Conservation (phyloP, 2,329 filamentous ascomycete genomes). For the Drechslerella stenobrocha region DNA sequence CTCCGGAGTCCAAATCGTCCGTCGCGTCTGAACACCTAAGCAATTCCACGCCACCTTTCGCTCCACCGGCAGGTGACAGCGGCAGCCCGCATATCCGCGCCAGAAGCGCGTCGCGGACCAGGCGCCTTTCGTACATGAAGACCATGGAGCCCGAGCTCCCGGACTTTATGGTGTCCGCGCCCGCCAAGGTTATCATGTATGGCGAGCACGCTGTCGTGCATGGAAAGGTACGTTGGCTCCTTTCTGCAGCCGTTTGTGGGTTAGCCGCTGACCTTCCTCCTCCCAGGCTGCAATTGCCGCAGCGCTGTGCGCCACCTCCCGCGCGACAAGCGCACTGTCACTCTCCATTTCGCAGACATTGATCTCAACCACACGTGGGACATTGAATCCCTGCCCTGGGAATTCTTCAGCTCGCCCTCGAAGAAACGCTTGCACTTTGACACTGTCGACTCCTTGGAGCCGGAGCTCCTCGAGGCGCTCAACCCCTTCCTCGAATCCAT, state of each 20-base stretch:
- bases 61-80: conserved; percentile 14
- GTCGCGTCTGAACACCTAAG: conserved; percentile 34
- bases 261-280: neutral
- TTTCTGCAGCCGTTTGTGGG: neutral
- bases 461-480: conserved; percentile 76
- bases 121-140: conserved; percentile 53
- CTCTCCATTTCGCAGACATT: conserved; percentile 87
- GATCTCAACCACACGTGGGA: conserved; percentile 89
- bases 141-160: conserved; percentile 69
- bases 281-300: conserved; percentile 83
- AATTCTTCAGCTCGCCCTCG: conserved; percentile 71
- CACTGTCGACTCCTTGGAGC: conserved; percentile 78
- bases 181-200: conserved; percentile 97
- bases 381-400: conserved; percentile 89
- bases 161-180: conserved; percentile 95
- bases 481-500: conserved; percentile 75
- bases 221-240: conserved; percentile 70
- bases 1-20: conserved; percentile 14
- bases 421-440: conserved; percentile 98
- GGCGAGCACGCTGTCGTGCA: conserved; percentile 98
- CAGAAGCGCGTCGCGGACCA: conserved; percentile 33
- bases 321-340: conserved; percentile 78
- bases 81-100: conserved; percentile 12
- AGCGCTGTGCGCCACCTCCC: conserved; percentile 88
- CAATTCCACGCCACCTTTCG: conserved; percentile 39